These are phyloP conservation scores for Cornus suecica DNA, from an alignment of 148 eudicot species.

Conservation along the genomic window DNA sequence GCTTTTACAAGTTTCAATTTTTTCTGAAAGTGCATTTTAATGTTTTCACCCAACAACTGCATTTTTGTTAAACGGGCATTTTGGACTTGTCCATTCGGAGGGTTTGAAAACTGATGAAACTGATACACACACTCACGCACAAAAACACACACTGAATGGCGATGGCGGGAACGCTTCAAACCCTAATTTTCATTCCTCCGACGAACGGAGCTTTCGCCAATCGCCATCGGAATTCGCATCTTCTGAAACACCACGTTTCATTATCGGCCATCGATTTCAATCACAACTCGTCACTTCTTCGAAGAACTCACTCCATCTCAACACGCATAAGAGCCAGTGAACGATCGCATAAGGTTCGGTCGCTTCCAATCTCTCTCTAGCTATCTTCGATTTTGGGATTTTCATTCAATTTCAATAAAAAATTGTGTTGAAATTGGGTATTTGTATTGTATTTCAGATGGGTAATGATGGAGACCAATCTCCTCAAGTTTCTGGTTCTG, in stretches of 20 bases:
- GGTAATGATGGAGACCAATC: slow-evolving; percentile 18
- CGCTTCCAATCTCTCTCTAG: background rate
- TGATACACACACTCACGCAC: no score
- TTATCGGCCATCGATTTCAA: background rate
- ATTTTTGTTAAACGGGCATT: no score
- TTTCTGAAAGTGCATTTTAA: no score
- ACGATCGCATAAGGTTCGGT: slow-evolving; percentile 28
- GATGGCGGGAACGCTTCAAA: slow-evolving; percentile 38
- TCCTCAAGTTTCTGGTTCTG: slow-evolving; percentile 5
- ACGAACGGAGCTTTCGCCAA: slow-evolving; percentile 10
- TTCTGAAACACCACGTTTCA: background rate
- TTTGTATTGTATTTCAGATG: slow-evolving; percentile 10
- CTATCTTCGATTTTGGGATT: background rate
- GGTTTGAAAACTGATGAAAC: background rate
- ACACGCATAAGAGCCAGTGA: slow-evolving; percentile 21
- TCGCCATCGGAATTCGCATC: slow-evolving; percentile 9
- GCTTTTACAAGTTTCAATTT: no score
- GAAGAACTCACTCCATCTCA: slow-evolving; percentile 16
- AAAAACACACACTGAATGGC: no score
- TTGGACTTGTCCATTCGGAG: no score
- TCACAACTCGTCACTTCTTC: slow-evolving; percentile 2
- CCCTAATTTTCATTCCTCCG: slow-evolving; percentile 13
- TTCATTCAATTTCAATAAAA: background rate
- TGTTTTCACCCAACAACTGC: no score
- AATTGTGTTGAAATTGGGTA: slow-evolving; percentile 2